Conservation (phyloP, 1,139 yeast genomes). For the Arxiozyma bovina region DNA sequence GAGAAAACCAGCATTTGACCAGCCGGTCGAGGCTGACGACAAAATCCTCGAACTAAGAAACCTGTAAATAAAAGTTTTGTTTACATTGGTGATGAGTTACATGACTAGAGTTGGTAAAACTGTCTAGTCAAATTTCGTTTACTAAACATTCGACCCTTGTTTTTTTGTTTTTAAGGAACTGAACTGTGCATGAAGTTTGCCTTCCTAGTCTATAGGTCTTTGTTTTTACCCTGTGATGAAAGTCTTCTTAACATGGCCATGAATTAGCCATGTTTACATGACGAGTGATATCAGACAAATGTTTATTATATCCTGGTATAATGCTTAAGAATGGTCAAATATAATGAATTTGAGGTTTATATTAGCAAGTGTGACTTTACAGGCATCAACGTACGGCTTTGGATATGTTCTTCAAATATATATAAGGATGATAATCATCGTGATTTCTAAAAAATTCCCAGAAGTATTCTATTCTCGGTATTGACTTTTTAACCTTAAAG, state of each 20-base stretch:
- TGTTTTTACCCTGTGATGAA: not conserved
- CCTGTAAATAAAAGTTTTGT: not conserved
- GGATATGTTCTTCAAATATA: not conserved
- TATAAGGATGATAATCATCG: not conserved
- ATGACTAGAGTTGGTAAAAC: no score
- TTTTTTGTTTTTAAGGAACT: not conserved
- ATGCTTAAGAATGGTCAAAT: not conserved
- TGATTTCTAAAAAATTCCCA: no score
- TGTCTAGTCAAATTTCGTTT: not conserved
- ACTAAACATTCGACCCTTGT: no score
- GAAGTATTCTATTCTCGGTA: no score
- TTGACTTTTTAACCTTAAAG: no score
- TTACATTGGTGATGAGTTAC: not conserved
- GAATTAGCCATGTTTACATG: not conserved
- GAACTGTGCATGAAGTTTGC: not conserved
- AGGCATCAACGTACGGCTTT: not conserved
- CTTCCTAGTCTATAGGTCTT: not conserved
- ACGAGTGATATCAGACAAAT: not conserved
- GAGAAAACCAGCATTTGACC: not conserved
- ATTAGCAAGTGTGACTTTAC: not conserved
- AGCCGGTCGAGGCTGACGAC: not conserved
- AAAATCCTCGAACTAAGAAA: not conserved
- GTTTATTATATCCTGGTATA: not conserved
- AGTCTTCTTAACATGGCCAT: no score
- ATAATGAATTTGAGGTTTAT: not conserved